phyloP scores from a whole-genome alignment of 192 early-diverging fungal genomes.

The Backusella luteola region DNA sequence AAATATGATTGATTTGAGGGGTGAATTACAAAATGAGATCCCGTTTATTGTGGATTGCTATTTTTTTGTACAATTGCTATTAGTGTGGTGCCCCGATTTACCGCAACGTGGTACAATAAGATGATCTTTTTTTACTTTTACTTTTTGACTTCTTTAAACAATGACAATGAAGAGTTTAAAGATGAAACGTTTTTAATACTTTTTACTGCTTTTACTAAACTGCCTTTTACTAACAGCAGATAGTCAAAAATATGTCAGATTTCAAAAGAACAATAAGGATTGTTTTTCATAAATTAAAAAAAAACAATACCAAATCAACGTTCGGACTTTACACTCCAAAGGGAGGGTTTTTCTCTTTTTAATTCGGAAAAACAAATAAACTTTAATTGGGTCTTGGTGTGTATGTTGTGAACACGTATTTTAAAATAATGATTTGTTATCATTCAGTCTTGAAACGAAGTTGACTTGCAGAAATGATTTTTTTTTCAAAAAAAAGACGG shows the following conservation, averaged over 20 bases:
- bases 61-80: no score
- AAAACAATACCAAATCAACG: neutral
- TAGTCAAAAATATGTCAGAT: neutral
- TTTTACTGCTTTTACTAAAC: conserved; percentile 4
- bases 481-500: neutral
- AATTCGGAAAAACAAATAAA: neutral
- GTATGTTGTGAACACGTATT: neutral
- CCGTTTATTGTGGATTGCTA: neutral
- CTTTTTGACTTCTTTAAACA: neutral
- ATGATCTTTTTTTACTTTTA: neutral
- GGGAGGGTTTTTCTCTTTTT: neutral
- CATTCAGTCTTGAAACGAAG: neutral
- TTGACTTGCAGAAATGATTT: neutral
- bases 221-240: neutral
- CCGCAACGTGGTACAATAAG: neutral
- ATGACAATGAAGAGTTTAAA: neutral
- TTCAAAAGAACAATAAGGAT: neutral
- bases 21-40: neutral
- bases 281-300: neutral
- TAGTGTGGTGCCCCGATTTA: neutral
- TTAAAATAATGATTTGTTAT: neutral
- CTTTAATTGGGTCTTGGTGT: neutral
- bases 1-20: neutral
- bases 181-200: neutral
- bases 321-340: neutral